Evolutionary conservation across 2,329 filamentous ascomycete genomes (phyloP).

Genomic region (Coniochaeta prunicola): DNA sequence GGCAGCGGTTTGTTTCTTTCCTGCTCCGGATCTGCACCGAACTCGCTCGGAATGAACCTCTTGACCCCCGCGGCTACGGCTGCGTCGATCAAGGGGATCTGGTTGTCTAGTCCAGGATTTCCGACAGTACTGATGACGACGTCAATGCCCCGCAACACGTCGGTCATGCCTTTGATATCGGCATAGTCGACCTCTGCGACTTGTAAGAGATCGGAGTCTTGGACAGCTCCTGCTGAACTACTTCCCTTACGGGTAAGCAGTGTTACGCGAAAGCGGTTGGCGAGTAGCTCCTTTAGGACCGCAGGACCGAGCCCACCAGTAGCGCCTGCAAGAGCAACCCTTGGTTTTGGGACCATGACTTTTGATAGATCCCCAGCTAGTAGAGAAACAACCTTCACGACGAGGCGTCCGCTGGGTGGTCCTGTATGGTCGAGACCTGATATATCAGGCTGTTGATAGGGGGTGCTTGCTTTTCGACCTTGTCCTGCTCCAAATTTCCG

Average conservation of each 20-base stretch:
- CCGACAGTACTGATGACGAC: slow-evolving; percentile 44
- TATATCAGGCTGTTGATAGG: background rate
- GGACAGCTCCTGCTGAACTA: slow-evolving; percentile 20
- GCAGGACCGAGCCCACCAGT: slow-evolving; percentile 23
- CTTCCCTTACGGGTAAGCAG: slow-evolving; percentile 41
- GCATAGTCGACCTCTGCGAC: slow-evolving; percentile 41
- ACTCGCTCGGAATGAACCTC: slow-evolving; percentile 51
- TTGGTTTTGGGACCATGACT: slow-evolving; percentile 9
- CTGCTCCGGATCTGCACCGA: slow-evolving; percentile 20
- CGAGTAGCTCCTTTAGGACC: slow-evolving; percentile 18
- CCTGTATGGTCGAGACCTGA: background rate
- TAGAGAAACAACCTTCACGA: background rate
- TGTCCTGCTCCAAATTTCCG: background rate
- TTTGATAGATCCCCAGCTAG: background rate
- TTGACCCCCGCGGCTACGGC: slow-evolving; percentile 48
- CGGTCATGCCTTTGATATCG: slow-evolving; percentile 32
- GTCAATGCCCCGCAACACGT: slow-evolving; percentile 44
- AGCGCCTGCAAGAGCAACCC: slow-evolving; percentile 12
- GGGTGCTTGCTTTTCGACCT: background rate
- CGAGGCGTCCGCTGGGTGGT: no score
- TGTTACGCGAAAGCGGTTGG: slow-evolving; percentile 37
- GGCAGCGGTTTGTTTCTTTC: slow-evolving; percentile 13
- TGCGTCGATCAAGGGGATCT: slow-evolving; percentile 45
- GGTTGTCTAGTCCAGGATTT: slow-evolving; percentile 31
- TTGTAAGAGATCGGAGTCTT: slow-evolving; percentile 19